Evolutionary conservation across 1,284 basidiomycete genomes (phyloP), one percentile per base, ranked within the genome.

Genomic region (Trichosporon sp.): DNA sequence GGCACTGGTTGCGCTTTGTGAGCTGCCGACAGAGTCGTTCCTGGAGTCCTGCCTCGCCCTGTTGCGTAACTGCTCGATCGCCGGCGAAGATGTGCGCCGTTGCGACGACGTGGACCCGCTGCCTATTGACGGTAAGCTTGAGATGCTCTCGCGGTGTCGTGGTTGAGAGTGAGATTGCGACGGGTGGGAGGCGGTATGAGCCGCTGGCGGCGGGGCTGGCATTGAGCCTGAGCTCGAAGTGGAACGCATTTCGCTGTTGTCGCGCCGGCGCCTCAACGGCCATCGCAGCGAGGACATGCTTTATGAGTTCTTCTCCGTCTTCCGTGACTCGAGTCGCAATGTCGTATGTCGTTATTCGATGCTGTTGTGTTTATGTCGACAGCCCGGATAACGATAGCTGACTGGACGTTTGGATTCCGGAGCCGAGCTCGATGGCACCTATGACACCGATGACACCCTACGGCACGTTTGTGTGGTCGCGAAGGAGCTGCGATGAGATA

Each of bases 11-110:
- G 4, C 26, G 31, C 59, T 63, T 4, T n/a, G 59, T 32, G 31
- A 35, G 59, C 31, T 35, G 31, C 31, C 37, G 31, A 35, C 10
- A 6, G 31, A 63, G 6, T 54, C 51, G 32, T 37, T 8, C 16
- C 59, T 35, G 32, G 59, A 35, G 12, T 16, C 59, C 6, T 63
- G 59, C 6, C 32, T 32, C 12, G 64, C 31, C 19, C 59, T 63
- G 46, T 48, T 51, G 14, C 68, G 43, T 32, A 69, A 14, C 46
- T 69, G 68, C 21, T 69, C 68, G 43, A 69, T 38, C 7, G 68
- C 68, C 14, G 38, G n/a, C 10, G 68, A 65, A n/a, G 68, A 64
- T 10, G 61, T 31, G 38, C 67, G 67, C 67, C 56, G 56, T 32
- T 21, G 10, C 1, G 32, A 37, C 32, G 31, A 16, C 2, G 32